Conservation (phyloP, 2,329 filamentous ascomycete genomes). For the Fusarium acutatum region DNA sequence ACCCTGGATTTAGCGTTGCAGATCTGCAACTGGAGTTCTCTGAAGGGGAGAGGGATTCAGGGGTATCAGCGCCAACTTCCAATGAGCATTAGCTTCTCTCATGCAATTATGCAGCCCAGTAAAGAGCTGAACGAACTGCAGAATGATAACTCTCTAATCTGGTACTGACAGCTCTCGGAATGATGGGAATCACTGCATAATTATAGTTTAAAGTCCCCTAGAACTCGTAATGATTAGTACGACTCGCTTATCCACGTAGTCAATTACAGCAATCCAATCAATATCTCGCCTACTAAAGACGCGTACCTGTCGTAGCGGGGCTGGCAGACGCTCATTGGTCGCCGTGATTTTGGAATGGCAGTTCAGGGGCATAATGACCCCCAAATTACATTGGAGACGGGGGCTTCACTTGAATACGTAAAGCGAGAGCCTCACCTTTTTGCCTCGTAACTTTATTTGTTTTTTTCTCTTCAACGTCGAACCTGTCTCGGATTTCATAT, state of each 20-base stretch:
- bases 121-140: not conserved
- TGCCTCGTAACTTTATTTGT: not conserved
- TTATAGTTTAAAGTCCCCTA: not conserved
- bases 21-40: slow-evolving; percentile 16
- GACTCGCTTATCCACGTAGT: slow-evolving; percentile 8
- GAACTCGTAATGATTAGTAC: not conserved
- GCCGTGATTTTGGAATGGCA: not conserved
- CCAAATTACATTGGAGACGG: slow-evolving; percentile 24
- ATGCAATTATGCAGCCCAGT: slow-evolving; percentile 1
- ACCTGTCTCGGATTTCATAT: not conserved
- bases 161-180: not conserved
- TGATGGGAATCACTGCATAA: not conserved
- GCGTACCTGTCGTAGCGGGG: slow-evolving; percentile 7
- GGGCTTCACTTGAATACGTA: slow-evolving; percentile 13
- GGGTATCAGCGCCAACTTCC: slow-evolving; percentile 12
- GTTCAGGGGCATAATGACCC: slow-evolving; percentile 28
- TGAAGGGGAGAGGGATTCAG: slow-evolving; percentile 17
- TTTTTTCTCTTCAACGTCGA: not conserved
- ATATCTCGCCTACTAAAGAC: slow-evolving; percentile 23
- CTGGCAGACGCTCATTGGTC: slow-evolving; percentile 10
- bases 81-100: slow-evolving; percentile 5
- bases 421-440: slow-evolving; percentile 11
- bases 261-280: slow-evolving; percentile 15
- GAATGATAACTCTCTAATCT: not conserved
- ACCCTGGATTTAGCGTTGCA: slow-evolving; percentile 35